Evolutionary conservation across 495 filamentous ascomycete species (phyloP), one percentile per base, ranked within the genome.

Genomic region (Letharia lupina): DNA sequence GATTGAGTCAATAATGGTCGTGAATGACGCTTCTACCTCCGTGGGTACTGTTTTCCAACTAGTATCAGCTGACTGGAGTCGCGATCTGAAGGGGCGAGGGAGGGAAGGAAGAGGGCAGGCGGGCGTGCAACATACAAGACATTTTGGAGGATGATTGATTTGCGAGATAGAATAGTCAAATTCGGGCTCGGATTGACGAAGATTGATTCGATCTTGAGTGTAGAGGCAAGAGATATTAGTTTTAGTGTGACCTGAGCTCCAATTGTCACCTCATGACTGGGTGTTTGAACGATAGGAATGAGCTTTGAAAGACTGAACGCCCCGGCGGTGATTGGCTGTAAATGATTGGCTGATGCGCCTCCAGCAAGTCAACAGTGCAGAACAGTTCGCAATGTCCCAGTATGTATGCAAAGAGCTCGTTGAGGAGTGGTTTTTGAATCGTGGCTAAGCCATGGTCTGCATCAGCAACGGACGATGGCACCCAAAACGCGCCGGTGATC

Each of bases 1-100:
- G 69, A 98, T 96, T n/a, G 79, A 83, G 73, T 98, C 94, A 75
- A 98, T 97, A 77, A 97, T 89, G 69, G 83, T 83, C 59, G 84
- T 86, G 77, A 91, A 98, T 66, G 86, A 79, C 44, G 82, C 79
- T 75, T 83, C 80, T 69, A 84, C 79, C 65, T 89, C 87, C 60
- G 82, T 71, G n/a, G 86, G 82, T 67, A 93, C 89, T 93, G 74
- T 39, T 28, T 33, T 20, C 33, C 42, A 23, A 47, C 12, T 52
- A 33, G 45, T 23, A 54, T 61, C 20, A 65, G 63, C 52, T 54
- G 45, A 20, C 33, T 23, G 47, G 4, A 63, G 7, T 47, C 7
- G 37, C 33, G 11, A 13, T 23, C 61, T 31, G 1, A 13, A n/a
- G 31, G 9, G 31, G 42, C 3, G 16, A 23, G 40, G 20, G 41